Evolutionary conservation across 2,329 filamentous ascomycete genomes (phyloP).

Genomic region (Geosmithia morbida): DNA sequence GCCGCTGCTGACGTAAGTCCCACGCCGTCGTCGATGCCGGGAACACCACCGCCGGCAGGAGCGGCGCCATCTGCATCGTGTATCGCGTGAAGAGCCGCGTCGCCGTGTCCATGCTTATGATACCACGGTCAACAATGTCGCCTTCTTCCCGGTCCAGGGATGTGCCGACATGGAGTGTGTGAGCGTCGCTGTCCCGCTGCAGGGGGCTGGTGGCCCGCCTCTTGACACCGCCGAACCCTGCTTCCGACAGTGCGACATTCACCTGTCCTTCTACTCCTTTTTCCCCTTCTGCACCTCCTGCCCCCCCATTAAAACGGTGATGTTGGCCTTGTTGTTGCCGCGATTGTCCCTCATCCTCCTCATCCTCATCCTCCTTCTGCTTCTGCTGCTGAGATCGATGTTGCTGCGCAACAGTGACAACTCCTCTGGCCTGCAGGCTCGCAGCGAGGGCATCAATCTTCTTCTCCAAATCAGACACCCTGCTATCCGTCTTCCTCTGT

Average conservation of each 20-base stretch:
- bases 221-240: no score
- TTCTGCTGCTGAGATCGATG: not conserved
- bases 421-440: slow-evolving; percentile 46
- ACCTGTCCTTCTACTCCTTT: no score
- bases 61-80: slow-evolving; percentile 41
- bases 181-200: no score
- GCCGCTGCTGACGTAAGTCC: slow-evolving; percentile 43
- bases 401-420: not conserved
- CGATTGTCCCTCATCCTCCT: not conserved
- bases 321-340: not conserved
- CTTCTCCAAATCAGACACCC: slow-evolving; percentile 81
- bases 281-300: no score
- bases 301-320: no score
- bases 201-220: no score
- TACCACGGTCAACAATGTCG: slow-evolving; percentile 43
- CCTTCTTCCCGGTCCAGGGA: slow-evolving; percentile 10
- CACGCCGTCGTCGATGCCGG: slow-evolving; percentile 34
- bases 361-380: not conserved
- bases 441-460: slow-evolving; percentile 84
- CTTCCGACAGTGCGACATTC: no score
- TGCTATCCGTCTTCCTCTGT: slow-evolving; percentile 79
- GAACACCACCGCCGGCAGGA: slow-evolving; percentile 50
- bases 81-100: slow-evolving; percentile 42
- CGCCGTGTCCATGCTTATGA: slow-evolving; percentile 42
- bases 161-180: not conserved